These are phyloP conservation scores for Boletus subcaerulescens DNA, from an alignment of 768 basidiomycete species.

Conservation along the genomic window DNA sequence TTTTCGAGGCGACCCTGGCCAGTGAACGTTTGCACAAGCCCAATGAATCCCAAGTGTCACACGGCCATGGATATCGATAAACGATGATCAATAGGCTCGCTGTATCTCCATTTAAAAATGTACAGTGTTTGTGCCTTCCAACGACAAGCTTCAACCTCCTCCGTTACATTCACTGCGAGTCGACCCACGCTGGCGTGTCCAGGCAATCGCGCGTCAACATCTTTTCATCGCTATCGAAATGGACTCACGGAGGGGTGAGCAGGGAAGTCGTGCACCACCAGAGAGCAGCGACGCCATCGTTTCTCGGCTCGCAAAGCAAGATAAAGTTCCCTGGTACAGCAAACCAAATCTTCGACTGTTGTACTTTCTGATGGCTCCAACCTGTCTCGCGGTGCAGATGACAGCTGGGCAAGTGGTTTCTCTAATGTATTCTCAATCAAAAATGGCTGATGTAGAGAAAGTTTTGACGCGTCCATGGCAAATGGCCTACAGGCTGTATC, in stretches of 20 bases:
- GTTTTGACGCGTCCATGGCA: constrained; percentile 48
- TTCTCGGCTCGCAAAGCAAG: constrained; percentile 32
- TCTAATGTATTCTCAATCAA: not conserved
- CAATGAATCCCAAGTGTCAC: no score
- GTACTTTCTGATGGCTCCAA: constrained; percentile 54
- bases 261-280: not conserved
- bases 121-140: no score
- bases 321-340: constrained; percentile 52
- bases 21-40: no score
- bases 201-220: no score
- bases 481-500: constrained; percentile 60
- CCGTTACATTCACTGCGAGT: no score
- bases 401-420: constrained; percentile 1
- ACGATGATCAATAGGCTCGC: no score
- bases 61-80: no score
- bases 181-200: no score
- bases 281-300: constrained; percentile 14
- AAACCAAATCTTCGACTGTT: constrained; percentile 56
- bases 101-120: no score
- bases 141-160: no score
- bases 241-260: not conserved
- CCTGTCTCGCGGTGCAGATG: constrained; percentile 17
- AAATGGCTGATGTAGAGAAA: not conserved
- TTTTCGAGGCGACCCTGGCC: no score
- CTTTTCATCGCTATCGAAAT: not conserved